Evolutionary conservation across 1,284 basidiomycete genomes (phyloP), one percentile per base, ranked within the genome.

Genomic region (Trametes pubescens): DNA sequence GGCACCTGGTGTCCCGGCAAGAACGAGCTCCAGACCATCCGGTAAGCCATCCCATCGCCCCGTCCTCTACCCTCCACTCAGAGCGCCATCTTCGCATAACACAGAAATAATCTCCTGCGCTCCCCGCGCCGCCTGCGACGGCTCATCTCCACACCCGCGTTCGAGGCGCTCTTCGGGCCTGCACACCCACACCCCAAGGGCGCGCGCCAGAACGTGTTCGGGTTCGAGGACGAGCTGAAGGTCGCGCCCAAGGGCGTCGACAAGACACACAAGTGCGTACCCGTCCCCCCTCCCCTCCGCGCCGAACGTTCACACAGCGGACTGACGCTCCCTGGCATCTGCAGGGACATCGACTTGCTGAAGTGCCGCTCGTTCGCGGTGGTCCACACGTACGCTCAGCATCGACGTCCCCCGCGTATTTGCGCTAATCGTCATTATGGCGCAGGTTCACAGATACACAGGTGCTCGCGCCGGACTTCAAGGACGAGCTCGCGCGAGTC

Each of bases 201-300:
- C 37, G 74, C 80, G 61, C 78, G 87, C 55, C 84, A 86, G 73
- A 95, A 85, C 73, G 86, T 96, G 3, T 96, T 94, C 76, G 94
- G 94, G 0, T 76, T 77, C 62, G 91, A 93, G 4, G 94, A 94
- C 71, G 89, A 93, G 73, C 79, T 96, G 54, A 96, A 96, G 77
- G 86, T 87, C 2, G 93, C 94, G 11, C 94, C 94, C 1, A 96
- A 96, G 74, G 95, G 95, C 0, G 78, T 95, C n/a, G 86, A 87
- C 60, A 96, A 94, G 76, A 83, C 82, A 22, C 94, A 97, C 73
- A 81, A 81, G 91, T 91, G 59, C 29, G 79, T 72, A n/a, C 18
- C 40, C n/a, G n/a, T 21, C 49, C 21, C 65, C 22, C 29, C 18
- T 34, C 14, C 18, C 26, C 22, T 26, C 10, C 6, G 34, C 34